These are phyloP conservation scores for Candida maesae DNA, from an alignment of 805 yeast species.

Conservation along the genomic window DNA sequence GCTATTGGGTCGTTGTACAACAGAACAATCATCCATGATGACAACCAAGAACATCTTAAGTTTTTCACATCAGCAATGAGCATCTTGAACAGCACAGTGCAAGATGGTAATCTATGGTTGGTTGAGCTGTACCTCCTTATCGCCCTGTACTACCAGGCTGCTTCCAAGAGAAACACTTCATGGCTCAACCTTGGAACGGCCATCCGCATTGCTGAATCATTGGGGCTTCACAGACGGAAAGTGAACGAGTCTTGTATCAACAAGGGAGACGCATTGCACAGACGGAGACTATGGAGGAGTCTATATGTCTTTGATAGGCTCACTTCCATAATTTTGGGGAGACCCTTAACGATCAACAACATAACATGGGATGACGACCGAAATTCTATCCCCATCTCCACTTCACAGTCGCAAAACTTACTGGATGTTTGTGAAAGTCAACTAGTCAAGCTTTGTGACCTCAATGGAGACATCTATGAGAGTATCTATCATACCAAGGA, in stretches of 20 bases:
- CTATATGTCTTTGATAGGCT: conserved; percentile 33
- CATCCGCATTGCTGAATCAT: conserved; percentile 36
- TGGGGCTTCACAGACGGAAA: conserved; percentile 36
- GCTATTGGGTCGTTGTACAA: conserved; percentile 41
- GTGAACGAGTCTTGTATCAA: conserved; percentile 32
- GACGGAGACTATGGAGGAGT: conserved; percentile 33
- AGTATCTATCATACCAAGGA: conserved; percentile 30
- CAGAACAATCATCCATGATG: conserved; percentile 19
- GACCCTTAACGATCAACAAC: conserved; percentile 34
- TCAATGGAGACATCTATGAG: conserved; percentile 27
- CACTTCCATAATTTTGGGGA: conserved; percentile 32
- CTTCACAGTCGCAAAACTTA: conserved; percentile 29
- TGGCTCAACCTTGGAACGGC: conserved; percentile 41
- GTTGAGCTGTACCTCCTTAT: conserved; percentile 37
- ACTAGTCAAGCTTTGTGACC: conserved; percentile 30
- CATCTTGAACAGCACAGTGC: conserved; percentile 29
- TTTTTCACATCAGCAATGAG: conserved; percentile 35
- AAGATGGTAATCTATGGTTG: conserved; percentile 38
- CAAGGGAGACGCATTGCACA: conserved; percentile 9
- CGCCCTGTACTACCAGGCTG: conserved; percentile 36
- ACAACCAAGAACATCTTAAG: conserved; percentile 26
- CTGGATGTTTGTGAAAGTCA: conserved; percentile 29
- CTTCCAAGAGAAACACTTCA: conserved; percentile 36
- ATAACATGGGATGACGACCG: conserved; percentile 35
- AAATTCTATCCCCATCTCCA: conserved; percentile 13